Conservation (phyloP, 108 stramenopile genomes). For the Cyclotella baltica region DNA sequence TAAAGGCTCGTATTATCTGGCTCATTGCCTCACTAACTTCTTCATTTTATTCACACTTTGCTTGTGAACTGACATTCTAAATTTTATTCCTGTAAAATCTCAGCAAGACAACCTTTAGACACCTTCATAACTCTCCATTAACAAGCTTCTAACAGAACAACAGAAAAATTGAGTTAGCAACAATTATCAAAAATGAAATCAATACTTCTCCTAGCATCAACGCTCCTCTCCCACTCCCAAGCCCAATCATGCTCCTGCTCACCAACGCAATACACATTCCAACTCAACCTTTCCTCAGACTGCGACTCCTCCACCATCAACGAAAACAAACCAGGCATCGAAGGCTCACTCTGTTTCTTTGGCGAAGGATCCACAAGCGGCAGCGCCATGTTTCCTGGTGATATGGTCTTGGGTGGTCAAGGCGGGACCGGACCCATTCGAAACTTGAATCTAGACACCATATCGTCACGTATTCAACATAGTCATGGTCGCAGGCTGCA, state of each 20-base stretch:
- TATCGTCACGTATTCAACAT: not conserved
- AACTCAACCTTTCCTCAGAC: slow-evolving; percentile 6
- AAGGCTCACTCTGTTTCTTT: slow-evolving; percentile 14
- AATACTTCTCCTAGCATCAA: not conserved
- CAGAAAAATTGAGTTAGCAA: no score
- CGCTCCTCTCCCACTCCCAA: not conserved
- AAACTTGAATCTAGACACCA: not conserved
- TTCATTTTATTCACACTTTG: no score
- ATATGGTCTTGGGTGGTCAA: not conserved
- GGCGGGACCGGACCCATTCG: not conserved
- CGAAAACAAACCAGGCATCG: slow-evolving; percentile 4
- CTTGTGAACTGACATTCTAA: no score
- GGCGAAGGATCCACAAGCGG: not conserved
- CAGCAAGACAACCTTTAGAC: no score
- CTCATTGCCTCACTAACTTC: no score
- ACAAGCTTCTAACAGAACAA: no score
- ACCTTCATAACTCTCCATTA: no score
- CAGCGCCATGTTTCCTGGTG: not conserved
- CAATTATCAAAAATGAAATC: no score
- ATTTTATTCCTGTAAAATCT: no score
- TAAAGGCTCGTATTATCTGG: no score
- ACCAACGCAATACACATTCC: slow-evolving; percentile 8
- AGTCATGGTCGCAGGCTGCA: not conserved
- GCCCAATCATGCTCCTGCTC: slow-evolving; percentile 18
- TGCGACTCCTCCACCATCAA: slow-evolving; percentile 13